Percentiles rank a stretch among this genome's conserved stretches.
Evolutionary conservation across 2,329 filamentous ascomycete genomes (phyloP).

Genomic region (Alternaria sp.): DNA sequence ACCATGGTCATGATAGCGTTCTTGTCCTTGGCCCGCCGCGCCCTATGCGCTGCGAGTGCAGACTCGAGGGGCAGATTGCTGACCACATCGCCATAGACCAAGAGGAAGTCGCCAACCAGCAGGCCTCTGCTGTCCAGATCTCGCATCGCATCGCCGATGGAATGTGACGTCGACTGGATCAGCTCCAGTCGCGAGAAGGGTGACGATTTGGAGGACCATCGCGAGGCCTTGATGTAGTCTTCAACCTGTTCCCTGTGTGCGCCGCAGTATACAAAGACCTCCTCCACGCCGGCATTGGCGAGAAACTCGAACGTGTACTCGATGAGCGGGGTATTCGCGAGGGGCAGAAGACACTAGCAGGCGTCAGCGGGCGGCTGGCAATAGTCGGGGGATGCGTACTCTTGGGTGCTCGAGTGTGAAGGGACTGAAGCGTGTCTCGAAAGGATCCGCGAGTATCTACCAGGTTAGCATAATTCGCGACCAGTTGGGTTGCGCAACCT

Average conservation of each 20-base stretch:
- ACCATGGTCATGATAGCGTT: conserved; percentile 99
- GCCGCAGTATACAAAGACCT: conserved; percentile 91
- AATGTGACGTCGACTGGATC: conserved; percentile 84
- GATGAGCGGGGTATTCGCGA: conserved; percentile 93
- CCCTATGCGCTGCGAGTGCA: conserved; percentile 78
- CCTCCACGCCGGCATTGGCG: conserved; percentile 91
- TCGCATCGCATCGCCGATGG: conserved; percentile 91
- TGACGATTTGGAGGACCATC: conserved; percentile 74
- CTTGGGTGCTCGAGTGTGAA: conserved; percentile 88
- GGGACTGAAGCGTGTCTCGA: conserved; percentile 88
- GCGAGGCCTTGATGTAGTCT: conserved; percentile 79
- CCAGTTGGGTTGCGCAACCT: conserved; percentile 37
- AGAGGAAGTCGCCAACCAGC: conserved; percentile 87
- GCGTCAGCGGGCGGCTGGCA: conserved; percentile 25
- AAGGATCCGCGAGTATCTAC: conserved; percentile 90
- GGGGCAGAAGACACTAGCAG: conserved; percentile 81
- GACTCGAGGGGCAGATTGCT: conserved; percentile 86
- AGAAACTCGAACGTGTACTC: conserved; percentile 98
- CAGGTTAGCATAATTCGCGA: conserved; percentile 22
- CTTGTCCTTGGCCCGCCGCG: conserved; percentile 80
- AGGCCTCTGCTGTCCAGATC: conserved; percentile 87
- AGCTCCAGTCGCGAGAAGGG: conserved; percentile 84
- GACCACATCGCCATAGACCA: conserved; percentile 91
- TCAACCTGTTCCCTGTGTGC: conserved; percentile 88
- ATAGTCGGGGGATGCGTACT: conserved; percentile 59